A percentile compares a stretch with the other conserved stretches of the same genome.
Evolutionary conservation across 257 asterid genomes (phyloP).

Genomic region (Solanum corneliomulleri): DNA sequence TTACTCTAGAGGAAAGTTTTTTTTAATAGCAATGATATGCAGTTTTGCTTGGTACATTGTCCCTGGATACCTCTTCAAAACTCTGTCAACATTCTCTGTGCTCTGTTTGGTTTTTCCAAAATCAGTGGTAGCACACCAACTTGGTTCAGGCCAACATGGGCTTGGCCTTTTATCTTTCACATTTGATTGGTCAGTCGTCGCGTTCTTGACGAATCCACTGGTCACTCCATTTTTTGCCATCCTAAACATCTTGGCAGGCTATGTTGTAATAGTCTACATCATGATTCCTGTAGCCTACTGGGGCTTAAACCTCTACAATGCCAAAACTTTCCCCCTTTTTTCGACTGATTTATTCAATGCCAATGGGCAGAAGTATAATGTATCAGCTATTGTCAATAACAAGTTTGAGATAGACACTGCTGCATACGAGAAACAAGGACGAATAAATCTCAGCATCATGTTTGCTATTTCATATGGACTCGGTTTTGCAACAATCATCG

Average conservation of each 20-base stretch:
- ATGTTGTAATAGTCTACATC: slow-evolving; percentile 17
- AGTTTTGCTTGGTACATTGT: slow-evolving; percentile 47
- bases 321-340: slow-evolving; percentile 42
- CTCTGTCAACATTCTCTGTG: slow-evolving; percentile 29
- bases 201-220: slow-evolving; percentile 48
- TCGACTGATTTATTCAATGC: slow-evolving; percentile 28
- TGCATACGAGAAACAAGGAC: slow-evolving; percentile 31
- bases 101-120: slow-evolving; percentile 38
- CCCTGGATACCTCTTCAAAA: slow-evolving; percentile 44
- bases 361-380: slow-evolving; percentile 26
- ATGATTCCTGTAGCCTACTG: slow-evolving; percentile 46
- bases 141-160: slow-evolving; percentile 63
- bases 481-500: slow-evolving; percentile 44
- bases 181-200: slow-evolving; percentile 48
- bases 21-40: slow-evolving; percentile 34
- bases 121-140: slow-evolving; percentile 40
- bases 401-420: slow-evolving; percentile 42
- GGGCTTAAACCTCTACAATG: slow-evolving; percentile 52
- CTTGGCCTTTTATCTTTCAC: slow-evolving; percentile 55
- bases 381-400: slow-evolving; percentile 47
- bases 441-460: slow-evolving; percentile 33
- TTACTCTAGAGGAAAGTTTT: slow-evolving; percentile 42
- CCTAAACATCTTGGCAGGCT: slow-evolving; percentile 40
- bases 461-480: slow-evolving; percentile 49
- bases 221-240: slow-evolving; percentile 65